Conservation (phyloP, 345 rosid species). For the Gossypium thurberi region DNA sequence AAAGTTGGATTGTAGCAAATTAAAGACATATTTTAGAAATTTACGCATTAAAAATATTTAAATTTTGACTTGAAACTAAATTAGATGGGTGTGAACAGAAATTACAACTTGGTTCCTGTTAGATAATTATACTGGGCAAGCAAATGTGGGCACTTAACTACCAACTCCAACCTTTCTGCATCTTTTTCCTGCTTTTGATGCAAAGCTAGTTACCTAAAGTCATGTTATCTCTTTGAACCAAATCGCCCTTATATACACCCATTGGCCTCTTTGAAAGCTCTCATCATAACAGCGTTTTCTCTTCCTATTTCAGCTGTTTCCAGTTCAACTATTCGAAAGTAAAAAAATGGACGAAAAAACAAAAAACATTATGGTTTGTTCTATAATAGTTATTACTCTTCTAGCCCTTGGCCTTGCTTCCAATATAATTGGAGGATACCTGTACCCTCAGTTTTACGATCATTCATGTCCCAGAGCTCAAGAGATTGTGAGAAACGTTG, state of each 20-base stretch:
- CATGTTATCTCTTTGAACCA: background rate
- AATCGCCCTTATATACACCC: constrained; percentile 30
- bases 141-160: constrained; percentile 10
- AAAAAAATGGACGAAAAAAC: background rate
- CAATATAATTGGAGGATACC: constrained; percentile 31
- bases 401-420: constrained; percentile 27
- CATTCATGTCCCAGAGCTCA: constrained; percentile 57
- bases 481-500: constrained; percentile 45
- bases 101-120: too few relatives aligned
- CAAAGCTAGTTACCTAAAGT: constrained; percentile 6
- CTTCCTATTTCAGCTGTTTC: constrained; percentile 1
- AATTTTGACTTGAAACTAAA: too few relatives aligned
- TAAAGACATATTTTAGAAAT: too few relatives aligned
- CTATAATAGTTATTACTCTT: constrained; percentile 27
- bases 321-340: background rate
- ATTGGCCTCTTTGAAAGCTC: background rate
- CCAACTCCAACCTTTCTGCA: constrained; percentile 22
- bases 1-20: too few relatives aligned
- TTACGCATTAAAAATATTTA: too few relatives aligned
- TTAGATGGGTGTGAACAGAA: too few relatives aligned
- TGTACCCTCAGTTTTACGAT: constrained; percentile 49
- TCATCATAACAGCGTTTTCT: constrained; percentile 17
- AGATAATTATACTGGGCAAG: background rate
- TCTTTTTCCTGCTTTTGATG: constrained; percentile 1
- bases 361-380: constrained; percentile 30